These are phyloP conservation scores for Leucogyrophana mollusca DNA, from an alignment of 768 basidiomycete species.

Conservation along the genomic window DNA sequence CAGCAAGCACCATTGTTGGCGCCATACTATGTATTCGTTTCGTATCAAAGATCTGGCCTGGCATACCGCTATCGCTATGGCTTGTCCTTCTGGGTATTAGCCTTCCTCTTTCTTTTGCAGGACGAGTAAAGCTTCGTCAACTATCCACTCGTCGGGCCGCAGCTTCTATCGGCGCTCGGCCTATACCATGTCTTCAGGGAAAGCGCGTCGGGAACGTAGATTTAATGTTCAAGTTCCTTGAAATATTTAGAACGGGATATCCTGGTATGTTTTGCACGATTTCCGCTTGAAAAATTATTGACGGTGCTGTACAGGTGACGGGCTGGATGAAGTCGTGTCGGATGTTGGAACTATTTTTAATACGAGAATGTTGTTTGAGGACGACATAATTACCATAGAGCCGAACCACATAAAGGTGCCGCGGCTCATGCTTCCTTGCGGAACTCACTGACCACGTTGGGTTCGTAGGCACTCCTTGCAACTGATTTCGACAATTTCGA, in stretches of 20 bases:
- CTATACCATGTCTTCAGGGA: constrained; percentile 19
- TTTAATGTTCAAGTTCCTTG: constrained; percentile 17
- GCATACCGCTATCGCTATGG: too few relatives aligned
- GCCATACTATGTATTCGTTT: too few relatives aligned
- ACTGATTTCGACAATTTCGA: constrained; percentile 35
- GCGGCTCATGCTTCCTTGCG: neutral
- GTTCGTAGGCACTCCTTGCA: constrained; percentile 29
- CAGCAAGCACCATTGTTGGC: too few relatives aligned
- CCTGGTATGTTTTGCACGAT: constrained; percentile 26
- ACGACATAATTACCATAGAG: constrained; percentile 42
- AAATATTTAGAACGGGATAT: constrained; percentile 22
- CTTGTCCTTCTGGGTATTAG: neutral
- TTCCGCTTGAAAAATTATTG: too few relatives aligned
- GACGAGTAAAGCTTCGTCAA: neutral
- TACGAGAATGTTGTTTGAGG: constrained; percentile 40
- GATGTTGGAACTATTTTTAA: constrained; percentile 29
- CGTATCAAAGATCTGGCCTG: too few relatives aligned
- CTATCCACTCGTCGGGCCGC: neutral
- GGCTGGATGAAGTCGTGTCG: constrained; percentile 14
- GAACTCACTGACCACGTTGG: neutral
- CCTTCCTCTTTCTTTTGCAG: neutral
- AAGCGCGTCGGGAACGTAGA: constrained; percentile 24
- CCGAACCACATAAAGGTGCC: constrained; percentile 42
- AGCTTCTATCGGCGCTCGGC: constrained; percentile 11
- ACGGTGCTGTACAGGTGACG: too few relatives aligned